Evolutionary conservation across 306 rosid genomes (phyloP).

Genomic region (Pueraria montana): DNA sequence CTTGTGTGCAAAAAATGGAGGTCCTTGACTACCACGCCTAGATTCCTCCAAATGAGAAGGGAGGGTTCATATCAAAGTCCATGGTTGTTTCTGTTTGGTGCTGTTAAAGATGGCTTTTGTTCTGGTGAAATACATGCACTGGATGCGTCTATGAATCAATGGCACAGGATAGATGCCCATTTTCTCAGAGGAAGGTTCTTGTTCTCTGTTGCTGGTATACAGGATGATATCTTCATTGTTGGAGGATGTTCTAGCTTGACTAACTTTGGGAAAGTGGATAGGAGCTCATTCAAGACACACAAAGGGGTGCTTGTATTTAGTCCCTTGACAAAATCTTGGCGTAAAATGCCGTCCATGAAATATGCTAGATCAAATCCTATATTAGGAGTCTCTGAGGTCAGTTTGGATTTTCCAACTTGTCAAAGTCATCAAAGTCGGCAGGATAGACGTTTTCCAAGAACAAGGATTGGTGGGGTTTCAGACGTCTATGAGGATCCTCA

Average conservation of each 20-base stretch:
- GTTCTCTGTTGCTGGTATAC: slow-evolving; percentile 85
- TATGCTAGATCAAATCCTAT: slow-evolving; percentile 88
- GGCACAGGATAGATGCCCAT: slow-evolving; percentile 88
- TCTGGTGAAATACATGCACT: slow-evolving; percentile 92
- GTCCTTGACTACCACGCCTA: slow-evolving; percentile 78
- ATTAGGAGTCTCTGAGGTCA: slow-evolving; percentile 82
- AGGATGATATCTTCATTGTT: slow-evolving; percentile 83
- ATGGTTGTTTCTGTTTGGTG: slow-evolving; percentile 94
- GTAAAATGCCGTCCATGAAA: slow-evolving; percentile 89
- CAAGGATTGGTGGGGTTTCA: slow-evolving; percentile 83
- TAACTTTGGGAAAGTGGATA: slow-evolving; percentile 88
- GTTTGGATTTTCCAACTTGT: slow-evolving; percentile 67
- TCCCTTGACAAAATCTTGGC: slow-evolving; percentile 93
- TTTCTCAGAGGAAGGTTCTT: slow-evolving; percentile 91
- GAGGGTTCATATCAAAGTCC: slow-evolving; percentile 88
- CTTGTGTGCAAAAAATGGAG: slow-evolving; percentile 99
- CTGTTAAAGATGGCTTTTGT: slow-evolving; percentile 93
- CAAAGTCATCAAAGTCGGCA: slow-evolving; percentile 77
- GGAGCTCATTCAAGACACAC: slow-evolving; percentile 95
- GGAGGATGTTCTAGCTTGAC: slow-evolving; percentile 98
- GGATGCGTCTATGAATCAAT: slow-evolving; percentile 81
- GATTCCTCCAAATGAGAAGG: slow-evolving; percentile 89
- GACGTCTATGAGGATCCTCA: slow-evolving; percentile 99
- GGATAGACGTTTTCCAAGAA: slow-evolving; percentile 81
- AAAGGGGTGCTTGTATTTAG: slow-evolving; percentile 87